phyloP scores from a whole-genome alignment of 208 protist species.

The Angomonas deanei region DNA sequence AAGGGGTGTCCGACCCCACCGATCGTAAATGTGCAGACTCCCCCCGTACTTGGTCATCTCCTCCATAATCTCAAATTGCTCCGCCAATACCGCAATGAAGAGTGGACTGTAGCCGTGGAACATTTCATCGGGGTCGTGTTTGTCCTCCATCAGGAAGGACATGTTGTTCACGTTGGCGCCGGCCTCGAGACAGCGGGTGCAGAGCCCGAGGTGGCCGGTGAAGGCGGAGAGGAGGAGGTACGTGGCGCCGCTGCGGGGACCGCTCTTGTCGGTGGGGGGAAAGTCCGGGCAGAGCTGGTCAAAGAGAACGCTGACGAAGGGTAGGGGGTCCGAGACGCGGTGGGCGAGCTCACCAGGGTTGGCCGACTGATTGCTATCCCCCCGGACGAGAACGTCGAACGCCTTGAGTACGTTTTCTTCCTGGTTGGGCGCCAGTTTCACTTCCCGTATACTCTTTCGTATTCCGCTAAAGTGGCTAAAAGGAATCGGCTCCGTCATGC shows the following conservation, averaged over 20 bases:
- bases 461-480: conserved; percentile 71
- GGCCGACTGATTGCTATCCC: not conserved
- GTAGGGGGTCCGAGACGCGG: conserved; percentile 54
- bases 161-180: conserved; percentile 86
- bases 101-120: conserved; percentile 85
- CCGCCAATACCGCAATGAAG: conserved; percentile 74
- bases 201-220: conserved; percentile 61
- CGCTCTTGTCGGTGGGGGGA: conserved; percentile 19
- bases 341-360: conserved; percentile 15
- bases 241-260: conserved; percentile 49
- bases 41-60: conserved; percentile 58
- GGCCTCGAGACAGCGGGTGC: conserved; percentile 57
- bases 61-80: conserved; percentile 66
- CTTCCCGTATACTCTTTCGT: conserved; percentile 38
- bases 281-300: conserved; percentile 65
- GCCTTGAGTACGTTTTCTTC: conserved; percentile 58
- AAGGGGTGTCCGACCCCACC: conserved; percentile 82
- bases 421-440: conserved; percentile 45
- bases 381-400: conserved; percentile 19
- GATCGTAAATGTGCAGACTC: conserved; percentile 79
- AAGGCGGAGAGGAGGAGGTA: conserved; percentile 77
- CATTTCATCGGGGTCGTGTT: conserved; percentile 61
- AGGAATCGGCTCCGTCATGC: conserved; percentile 64
- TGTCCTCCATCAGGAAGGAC: conserved; percentile 65
- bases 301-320: conserved; percentile 73